Evolutionary conservation across 257 asterid genomes (phyloP).

Genomic region (Rhazya stricta): DNA sequence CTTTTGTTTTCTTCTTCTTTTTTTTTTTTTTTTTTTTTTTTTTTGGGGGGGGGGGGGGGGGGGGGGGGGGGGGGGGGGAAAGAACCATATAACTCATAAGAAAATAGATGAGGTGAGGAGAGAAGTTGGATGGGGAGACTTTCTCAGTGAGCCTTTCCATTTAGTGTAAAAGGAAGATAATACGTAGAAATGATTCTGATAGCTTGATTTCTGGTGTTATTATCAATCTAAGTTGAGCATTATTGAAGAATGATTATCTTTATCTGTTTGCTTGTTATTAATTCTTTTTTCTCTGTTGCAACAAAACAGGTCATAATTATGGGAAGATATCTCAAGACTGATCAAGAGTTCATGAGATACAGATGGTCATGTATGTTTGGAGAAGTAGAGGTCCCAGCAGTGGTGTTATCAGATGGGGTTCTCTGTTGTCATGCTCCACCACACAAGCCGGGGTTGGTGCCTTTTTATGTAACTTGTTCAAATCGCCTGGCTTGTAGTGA

Average conservation of each 20-base stretch:
- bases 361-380: slow-evolving; percentile 93
- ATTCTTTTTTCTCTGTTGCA: slow-evolving; percentile 7
- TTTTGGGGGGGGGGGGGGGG: not conserved
- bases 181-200: not conserved
- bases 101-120: not conserved
- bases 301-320: slow-evolving; percentile 54
- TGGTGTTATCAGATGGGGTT: slow-evolving; percentile 57
- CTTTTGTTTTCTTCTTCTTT: not conserved
- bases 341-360: slow-evolving; percentile 37
- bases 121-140: not conserved
- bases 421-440: slow-evolving; percentile 67
- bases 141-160: not conserved
- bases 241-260: not conserved
- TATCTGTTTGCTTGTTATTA: slow-evolving; percentile 7
- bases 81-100: not conserved
- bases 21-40: not conserved
- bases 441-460: slow-evolving; percentile 61
- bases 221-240: not conserved
- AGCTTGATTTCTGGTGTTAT: not conserved
- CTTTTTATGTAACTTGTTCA: slow-evolving; percentile 72
- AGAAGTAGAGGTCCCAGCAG: slow-evolving; percentile 72
- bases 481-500: slow-evolving; percentile 88
- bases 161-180: not conserved
- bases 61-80: not conserved
- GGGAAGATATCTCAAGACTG: slow-evolving; percentile 64